Base-by-base conservation (phyloP, 2,329 filamentous ascomycete species). In the Tolypocladium paradoxum region DNA sequence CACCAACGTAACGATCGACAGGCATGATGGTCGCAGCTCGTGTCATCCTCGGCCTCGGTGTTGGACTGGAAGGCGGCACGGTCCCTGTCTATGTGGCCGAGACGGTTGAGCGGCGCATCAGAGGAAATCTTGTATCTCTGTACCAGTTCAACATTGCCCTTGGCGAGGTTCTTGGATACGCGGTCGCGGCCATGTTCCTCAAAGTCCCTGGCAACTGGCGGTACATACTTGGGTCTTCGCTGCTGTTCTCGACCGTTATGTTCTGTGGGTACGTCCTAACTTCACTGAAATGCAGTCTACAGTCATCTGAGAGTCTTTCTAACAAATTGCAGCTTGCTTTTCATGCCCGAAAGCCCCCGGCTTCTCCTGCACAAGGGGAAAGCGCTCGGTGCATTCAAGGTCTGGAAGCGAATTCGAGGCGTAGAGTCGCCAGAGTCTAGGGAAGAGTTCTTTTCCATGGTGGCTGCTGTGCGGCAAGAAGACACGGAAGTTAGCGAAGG, bases 61-160 rank as follows among this genome's bases (percentile, higher is more conserved):
- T 89, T 50, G 85, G 85, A 68, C 74, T 88, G 2, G 85, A 88
- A 64, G 85, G 85, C 50, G 85, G 85, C 64, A 88, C 85, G 0
- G 85, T 88, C 5, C 84, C 84, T 0, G 82, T 88, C 52, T 89
- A 89, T 57, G 85, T 89, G 33, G 84, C 85, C 1, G 85, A 89
- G 67, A 84, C 82, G 0, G 85, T 88, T 45, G 83, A 85, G 60
- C 75, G 81, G 34, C 76, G 74, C 54, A 75, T 87, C 27, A 80
- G 85, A 60, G 85, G 85, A 58, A 88, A 88, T 65, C 69, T 89
- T 49, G 85, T 89, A 1, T 87, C 84, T 0, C 72, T 88, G 0
- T 89, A 88, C 65, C 86, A 89, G 63, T 81, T 88, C 68, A 88
- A 86, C 68, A 89, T 89, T 61, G 86, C 86, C 0, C 74, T 89